Base-by-base conservation (phyloP, 345 rosid species). In the Pistacia vera region DNA sequence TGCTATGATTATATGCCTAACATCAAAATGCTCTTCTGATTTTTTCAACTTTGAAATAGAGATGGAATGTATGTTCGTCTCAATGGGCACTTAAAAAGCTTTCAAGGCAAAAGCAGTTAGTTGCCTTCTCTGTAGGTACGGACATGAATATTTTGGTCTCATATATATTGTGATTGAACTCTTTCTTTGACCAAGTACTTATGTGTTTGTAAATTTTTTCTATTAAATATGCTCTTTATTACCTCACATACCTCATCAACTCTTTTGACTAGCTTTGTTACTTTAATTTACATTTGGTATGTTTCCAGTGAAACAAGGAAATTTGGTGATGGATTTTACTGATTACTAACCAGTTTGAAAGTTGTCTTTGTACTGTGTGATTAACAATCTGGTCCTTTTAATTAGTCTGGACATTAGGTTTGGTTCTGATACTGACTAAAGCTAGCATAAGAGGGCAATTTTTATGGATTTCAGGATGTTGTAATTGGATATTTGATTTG, bases 71-170 rank as follows among this genome's bases (percentile, higher is more conserved):
- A 93, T 76, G 94, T 88, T 68, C 93, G 98, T 35, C 81, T 95
- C 20, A 87, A 82, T 84, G 99, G 99, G 66, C 91, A 86, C 82
- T 77, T 95, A 86, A 90, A 84, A 82, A 88, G 86, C 68, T 86
- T 90, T 73, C 97, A 89, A 79, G 93, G 94, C 11, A 80, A 72
- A 55, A 63, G 17, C 98, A 90, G 80, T 79, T 95, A 56, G 88
- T 79, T 77, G 96, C 88, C 51, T 95, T 95, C 82, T 89, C 96
- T 78, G 93, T 89, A 94, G 97, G 97, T 94, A 81, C 55, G 72
- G 60, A 4, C 18, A 1, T 20, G 33, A 17, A 25, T 38, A 20
- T 62, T 69, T 63, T 13, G 22, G 2, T 35, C 17, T 75, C 11
- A 20, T 25, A 30, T 0, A 11, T 35, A 25, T 58, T 30, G 11